Evolutionary conservation across 2,329 filamentous ascomycete genomes (phyloP).

Genomic region (Didymella pinodella): DNA sequence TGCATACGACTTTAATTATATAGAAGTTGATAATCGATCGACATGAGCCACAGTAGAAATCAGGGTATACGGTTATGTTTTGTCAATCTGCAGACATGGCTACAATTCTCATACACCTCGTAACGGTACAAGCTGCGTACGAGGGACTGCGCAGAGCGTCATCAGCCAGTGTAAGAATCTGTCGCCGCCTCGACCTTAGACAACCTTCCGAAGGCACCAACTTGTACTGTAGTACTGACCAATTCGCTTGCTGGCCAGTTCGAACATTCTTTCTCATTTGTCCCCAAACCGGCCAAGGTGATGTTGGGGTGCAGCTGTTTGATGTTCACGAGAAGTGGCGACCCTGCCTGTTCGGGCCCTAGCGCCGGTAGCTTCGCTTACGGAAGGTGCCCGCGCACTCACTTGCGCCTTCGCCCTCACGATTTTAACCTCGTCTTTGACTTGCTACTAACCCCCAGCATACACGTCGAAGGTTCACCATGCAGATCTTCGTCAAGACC

Average conservation of each 20-base stretch:
- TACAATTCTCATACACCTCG: neutral
- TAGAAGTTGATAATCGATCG: neutral
- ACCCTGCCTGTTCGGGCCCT: neutral
- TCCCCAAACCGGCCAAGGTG: neutral
- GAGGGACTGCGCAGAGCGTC: neutral
- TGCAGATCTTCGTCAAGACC: slow-evolving; percentile 92
- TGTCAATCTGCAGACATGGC: neutral
- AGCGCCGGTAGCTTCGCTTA: slow-evolving; percentile 5
- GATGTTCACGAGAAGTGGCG: slow-evolving; percentile 1
- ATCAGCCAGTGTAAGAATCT: neutral
- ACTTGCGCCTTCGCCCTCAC: slow-evolving; percentile 3
- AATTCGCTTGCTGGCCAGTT: neutral
- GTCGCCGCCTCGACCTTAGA: neutral
- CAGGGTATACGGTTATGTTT: neutral
- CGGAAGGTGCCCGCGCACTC: slow-evolving; percentile 5
- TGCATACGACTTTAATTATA: neutral
- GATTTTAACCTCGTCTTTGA: slow-evolving; percentile 4
- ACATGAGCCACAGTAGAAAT: neutral
- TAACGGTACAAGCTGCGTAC: neutral
- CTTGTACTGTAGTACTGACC: neutral
- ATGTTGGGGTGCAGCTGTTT: neutral
- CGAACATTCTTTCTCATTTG: neutral
- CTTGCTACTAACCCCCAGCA: slow-evolving; percentile 6
- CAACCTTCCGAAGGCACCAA: neutral
- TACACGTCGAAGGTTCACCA: slow-evolving; percentile 25